Evolutionary conservation across 1,139 yeast genomes (phyloP), one percentile per base, ranked within the genome.

Genomic region (Suhomyces choctaworum): DNA sequence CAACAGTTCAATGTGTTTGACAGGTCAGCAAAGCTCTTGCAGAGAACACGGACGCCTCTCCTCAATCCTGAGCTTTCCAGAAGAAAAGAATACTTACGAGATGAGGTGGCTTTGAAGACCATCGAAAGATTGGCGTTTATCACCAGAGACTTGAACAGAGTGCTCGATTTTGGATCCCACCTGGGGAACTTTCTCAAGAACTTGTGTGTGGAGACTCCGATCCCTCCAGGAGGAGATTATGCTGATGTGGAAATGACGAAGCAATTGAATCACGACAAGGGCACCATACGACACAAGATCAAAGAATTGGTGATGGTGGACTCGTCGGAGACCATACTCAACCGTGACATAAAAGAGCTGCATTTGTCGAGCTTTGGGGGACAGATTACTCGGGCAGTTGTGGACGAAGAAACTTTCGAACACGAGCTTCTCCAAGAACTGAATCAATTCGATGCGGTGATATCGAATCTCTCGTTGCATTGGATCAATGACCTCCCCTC

Each of bases 401-500:
- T 75, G 1, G 94, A 87, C 52, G 95, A 86, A 52, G 95, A 87
- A 56, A 41, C 58, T 2, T 70, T 77, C 44, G 62, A 63, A 33
- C 71, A 73, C 40, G 65, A 64, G 4, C 52, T 56, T 17, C 57
- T 77, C 26, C 41, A 50, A 25, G 56, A 59, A 17, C 42, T 60
- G n/a, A 66, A 76, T 40, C 63, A 73, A 24, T 84, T 70, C 50
- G 94, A 86, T 57, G 85, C 89, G 1, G 84, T 86, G 2, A 56
- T 87, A 4, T 82, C 92, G 2, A 85, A 84, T 52, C 60, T 86
- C 50, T 76, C 87, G 20, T 55, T 87, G 56, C 95, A 87, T 56
- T 87, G 96, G 96, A 80, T 86, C 37, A 87, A 87, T 51, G 92
- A 87, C 48, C 68, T 87, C 16, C 95, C 95, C 0, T 68, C 71